Evolutionary conservation across 129 eudicot species (phyloP), one percentile per base, ranked within the genome.

Genomic region (Arctium lappa): DNA sequence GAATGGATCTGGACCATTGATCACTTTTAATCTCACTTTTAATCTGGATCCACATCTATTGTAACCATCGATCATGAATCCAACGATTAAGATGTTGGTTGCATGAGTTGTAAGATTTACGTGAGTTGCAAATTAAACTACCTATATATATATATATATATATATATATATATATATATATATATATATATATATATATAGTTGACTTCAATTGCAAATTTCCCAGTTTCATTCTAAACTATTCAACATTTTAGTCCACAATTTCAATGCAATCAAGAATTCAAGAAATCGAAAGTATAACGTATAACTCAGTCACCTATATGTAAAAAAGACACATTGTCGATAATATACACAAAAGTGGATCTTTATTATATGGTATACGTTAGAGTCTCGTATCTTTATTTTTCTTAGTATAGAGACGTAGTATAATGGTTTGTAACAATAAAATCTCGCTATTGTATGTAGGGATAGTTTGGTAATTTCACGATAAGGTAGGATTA

Each of bases 161-260:
- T 22, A 22, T 22, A 22, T 22, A 22, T 22, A 22, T 22, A 22
- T 22, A 22, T 22, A 22, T 22, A 22, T 22, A 22, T 22, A 22
- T 22, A 22, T 22, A 18, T 37, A 73, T 12, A 56, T 27, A 72
- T 60, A 79, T 73, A 73, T 79, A 27, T 72, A 56, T 1, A 42
- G 74, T 69, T 63, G 60, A 74, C 74, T 81, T 66, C 36, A 65
- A 4, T 42, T 29, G 13, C 36, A 75, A 62, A 74, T 73, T 73
- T 73, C 74, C 68, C 11, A 37, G 60, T 34, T 36, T 72, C 29
- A 60, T 81, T 60, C 29, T 8, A 29, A 73, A 16, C 33, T 56
- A 34, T 33, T 48, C 77, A 71, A 46, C 37, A 46, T 42, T 37
- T 30, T 66, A 66, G 33, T 80, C 46, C 27, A 70, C 3, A 70